Evolutionary conservation across 2,329 filamentous ascomycete species (phyloP).

Genomic region (Phyllosticta citriasiana): DNA sequence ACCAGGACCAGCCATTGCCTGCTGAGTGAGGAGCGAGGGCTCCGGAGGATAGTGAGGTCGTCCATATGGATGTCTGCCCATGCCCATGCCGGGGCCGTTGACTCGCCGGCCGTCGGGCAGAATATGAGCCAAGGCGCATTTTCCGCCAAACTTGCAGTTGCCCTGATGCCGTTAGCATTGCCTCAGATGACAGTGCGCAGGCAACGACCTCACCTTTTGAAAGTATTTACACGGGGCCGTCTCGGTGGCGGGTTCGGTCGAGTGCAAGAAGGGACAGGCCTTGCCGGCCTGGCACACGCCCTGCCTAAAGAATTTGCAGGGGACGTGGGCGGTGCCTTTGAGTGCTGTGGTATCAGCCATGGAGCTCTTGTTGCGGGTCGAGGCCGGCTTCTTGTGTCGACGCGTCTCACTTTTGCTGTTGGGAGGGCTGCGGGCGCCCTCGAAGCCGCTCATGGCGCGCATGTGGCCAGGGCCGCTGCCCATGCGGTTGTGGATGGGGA

Average conservation of each 20-base stretch:
- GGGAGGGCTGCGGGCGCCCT: slow-evolving; percentile 36
- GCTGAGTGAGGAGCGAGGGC: slow-evolving; percentile 57
- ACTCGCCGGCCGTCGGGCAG: slow-evolving; percentile 87
- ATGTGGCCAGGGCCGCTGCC: slow-evolving; percentile 20
- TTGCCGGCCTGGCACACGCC: slow-evolving; percentile 92
- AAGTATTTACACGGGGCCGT: slow-evolving; percentile 96
- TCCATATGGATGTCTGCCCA: slow-evolving; percentile 38
- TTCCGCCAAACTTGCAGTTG: slow-evolving; percentile 97
- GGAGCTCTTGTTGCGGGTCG: not conserved
- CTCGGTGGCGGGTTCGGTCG: slow-evolving; percentile 72
- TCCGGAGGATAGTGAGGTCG: slow-evolving; percentile 59
- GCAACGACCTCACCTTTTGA: slow-evolving; percentile 59
- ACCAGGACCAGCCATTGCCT: slow-evolving; percentile 32
- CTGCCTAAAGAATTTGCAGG: slow-evolving; percentile 98
- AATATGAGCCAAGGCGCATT: slow-evolving; percentile 94
- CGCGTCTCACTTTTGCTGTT: slow-evolving; percentile 37
- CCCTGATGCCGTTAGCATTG: slow-evolving; percentile 48
- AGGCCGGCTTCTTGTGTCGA: not conserved
- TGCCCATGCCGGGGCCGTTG: slow-evolving; percentile 62
- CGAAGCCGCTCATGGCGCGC: slow-evolving; percentile 26
- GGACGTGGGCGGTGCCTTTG: slow-evolving; percentile 87
- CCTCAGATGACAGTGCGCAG: not conserved
- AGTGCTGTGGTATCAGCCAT: slow-evolving; percentile 15
- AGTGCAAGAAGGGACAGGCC: slow-evolving; percentile 93
- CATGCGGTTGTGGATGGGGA: slow-evolving; percentile 24